phyloP scores from a whole-genome alignment of 805 yeast genomes.

The Hanseniaspora vineae region DNA sequence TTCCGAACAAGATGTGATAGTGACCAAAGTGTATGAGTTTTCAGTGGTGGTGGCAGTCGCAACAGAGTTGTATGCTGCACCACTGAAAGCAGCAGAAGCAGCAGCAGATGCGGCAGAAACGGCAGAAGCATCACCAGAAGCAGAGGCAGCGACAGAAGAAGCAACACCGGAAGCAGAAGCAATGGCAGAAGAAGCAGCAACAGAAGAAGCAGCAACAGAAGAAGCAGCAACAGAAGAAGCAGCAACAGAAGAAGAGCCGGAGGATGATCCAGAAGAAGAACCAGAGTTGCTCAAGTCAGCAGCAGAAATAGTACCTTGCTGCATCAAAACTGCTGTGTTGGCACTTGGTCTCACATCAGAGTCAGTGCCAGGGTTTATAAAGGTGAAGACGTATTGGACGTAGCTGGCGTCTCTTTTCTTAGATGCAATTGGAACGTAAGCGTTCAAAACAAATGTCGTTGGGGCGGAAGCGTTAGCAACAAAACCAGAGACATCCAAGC shows the following conservation, averaged over 20 bases:
- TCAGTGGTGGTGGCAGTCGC: conserved; percentile 9
- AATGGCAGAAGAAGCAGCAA: conserved; percentile 1
- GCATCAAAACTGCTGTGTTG: too few relatives aligned
- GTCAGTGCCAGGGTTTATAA: not conserved
- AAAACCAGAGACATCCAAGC: not conserved
- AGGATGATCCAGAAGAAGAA: not conserved
- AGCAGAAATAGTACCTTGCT: too few relatives aligned
- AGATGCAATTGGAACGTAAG: not conserved
- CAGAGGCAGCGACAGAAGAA: conserved; percentile 4
- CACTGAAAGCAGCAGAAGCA: conserved; percentile 20
- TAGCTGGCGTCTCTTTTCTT: not conserved
- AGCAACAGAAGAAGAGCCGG: not conserved
- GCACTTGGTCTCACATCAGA: not conserved
- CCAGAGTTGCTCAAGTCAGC: not conserved
- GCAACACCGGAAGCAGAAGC: conserved; percentile 5
- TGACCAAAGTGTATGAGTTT: conserved; percentile 17
- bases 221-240: not conserved
- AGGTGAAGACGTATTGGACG: not conserved
- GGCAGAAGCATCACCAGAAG: conserved; percentile 1
- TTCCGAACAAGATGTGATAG: conserved; percentile 24
- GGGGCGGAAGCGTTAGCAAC: not conserved
- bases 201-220: not conserved
- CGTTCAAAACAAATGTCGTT: not conserved
- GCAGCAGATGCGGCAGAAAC: conserved; percentile 1
- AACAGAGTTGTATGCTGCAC: conserved; percentile 11